These are phyloP conservation scores for Cicer cuneatum DNA, from an alignment of 306 rosid genomes.

Conservation along the genomic window DNA sequence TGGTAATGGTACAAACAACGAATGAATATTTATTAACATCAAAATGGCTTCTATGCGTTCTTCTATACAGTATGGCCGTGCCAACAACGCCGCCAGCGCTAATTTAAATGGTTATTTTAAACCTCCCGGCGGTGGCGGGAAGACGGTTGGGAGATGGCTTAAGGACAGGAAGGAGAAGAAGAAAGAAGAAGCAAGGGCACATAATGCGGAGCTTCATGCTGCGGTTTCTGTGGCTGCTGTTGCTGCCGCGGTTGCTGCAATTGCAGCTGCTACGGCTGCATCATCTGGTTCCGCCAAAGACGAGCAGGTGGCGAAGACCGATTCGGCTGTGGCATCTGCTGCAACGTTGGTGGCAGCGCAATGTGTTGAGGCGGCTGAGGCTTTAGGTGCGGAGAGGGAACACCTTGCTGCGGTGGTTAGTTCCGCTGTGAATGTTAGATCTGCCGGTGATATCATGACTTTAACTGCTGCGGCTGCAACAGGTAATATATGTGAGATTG, in stretches of 20 bases:
- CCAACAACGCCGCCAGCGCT: slow-evolving; percentile 43
- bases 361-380: slow-evolving; percentile 94
- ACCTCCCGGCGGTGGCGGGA: slow-evolving; percentile 51
- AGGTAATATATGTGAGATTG: slow-evolving; percentile 49
- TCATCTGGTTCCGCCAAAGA: slow-evolving; percentile 60
- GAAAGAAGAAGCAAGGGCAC: slow-evolving; percentile 87
- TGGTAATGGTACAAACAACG: not conserved
- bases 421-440: slow-evolving; percentile 91
- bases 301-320: slow-evolving; percentile 72
- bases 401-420: slow-evolving; percentile 78
- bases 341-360: slow-evolving; percentile 94
- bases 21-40: not conserved
- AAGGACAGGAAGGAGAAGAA: slow-evolving; percentile 93
- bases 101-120: slow-evolving; percentile 45
- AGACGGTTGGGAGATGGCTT: slow-evolving; percentile 93
- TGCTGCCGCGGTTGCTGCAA: slow-evolving; percentile 83
- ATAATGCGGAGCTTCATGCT: slow-evolving; percentile 89
- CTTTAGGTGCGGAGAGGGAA: slow-evolving; percentile 89
- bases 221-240: slow-evolving; percentile 91
- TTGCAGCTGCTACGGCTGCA: slow-evolving; percentile 78
- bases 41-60: slow-evolving; percentile 1
- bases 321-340: slow-evolving; percentile 91
- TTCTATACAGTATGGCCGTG: slow-evolving; percentile 61
- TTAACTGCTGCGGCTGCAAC: slow-evolving; percentile 93
- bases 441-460: slow-evolving; percentile 89